phyloP scores from a whole-genome alignment of 495 filamentous ascomycete species.

The Achaetomiella virescens region DNA sequence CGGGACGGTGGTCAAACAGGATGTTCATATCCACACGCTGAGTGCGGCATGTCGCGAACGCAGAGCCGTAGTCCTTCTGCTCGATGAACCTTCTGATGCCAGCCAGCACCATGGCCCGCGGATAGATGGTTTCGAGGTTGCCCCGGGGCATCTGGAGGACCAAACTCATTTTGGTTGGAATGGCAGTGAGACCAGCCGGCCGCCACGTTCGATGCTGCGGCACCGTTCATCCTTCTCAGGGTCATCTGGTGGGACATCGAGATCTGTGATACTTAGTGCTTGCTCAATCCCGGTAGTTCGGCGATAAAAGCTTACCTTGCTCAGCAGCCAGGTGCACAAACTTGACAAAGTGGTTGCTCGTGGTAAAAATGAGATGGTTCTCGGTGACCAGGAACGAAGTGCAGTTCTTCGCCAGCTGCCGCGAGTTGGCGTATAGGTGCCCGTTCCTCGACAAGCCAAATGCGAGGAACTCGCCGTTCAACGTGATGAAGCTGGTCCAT shows the following conservation, averaged over 20 bases:
- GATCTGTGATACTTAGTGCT: constrained; percentile 39
- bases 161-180: constrained; percentile 76
- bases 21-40: constrained; percentile 98
- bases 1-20: constrained; percentile 82
- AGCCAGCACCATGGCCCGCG: constrained; percentile 83
- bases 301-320: constrained; percentile 56
- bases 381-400: constrained; percentile 82
- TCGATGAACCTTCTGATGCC: constrained; percentile 78
- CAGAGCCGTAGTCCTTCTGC: constrained; percentile 69
- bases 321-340: constrained; percentile 73
- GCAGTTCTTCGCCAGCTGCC: constrained; percentile 70
- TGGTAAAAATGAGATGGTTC: constrained; percentile 85
- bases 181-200: constrained; percentile 77
- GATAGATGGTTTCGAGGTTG: constrained; percentile 92
- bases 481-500: constrained; percentile 44
- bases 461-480: constrained; percentile 36
- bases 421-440: constrained; percentile 69
- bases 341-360: constrained; percentile 82
- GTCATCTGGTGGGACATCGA: constrained; percentile 80
- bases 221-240: constrained; percentile 90
- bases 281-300: background rate
- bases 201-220: constrained; percentile 85
- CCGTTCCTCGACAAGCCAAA: constrained; percentile 69
- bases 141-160: constrained; percentile 90
- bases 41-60: constrained; percentile 80